Evolutionary conservation across 2,329 filamentous ascomycete genomes (phyloP), one percentile per base, ranked within the genome.

Genomic region (Zymoseptoria tritici): DNA sequence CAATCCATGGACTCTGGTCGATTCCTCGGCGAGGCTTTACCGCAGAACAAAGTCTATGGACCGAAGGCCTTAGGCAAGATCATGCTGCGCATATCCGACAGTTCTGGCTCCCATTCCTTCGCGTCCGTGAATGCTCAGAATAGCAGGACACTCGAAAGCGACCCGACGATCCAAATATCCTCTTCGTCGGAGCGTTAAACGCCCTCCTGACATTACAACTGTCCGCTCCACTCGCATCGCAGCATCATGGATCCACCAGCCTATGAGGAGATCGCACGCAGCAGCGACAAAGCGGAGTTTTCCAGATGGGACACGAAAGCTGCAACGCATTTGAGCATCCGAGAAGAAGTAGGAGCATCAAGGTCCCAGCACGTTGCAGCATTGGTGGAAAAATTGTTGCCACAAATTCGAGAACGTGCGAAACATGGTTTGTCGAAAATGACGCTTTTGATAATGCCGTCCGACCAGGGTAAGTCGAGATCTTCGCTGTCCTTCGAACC

Each of bases 311-410:
- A 66, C 19, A 42, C 58, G 9, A 68, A 68, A 20, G 57, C 16
- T 21, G 49, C 56, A n/a, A 63, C 65, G 13, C 61, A 60, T 19
- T 65, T 68, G 58, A 72, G 60, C 57, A 67, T 72, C 26, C 59
- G 66, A 16, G 66, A 70, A 31, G 68, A 72, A 62, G 64, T 71
- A 49, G 65, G 62, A 22, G 57, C 64, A 31, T 72, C 69, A 16
- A 65, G 70, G 54, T 64, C 63, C 13, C 68, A 70, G 56, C 69
- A 72, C 60, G 70, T 73, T n/a, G 67, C 68, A 29, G 64, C 66
- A 24, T 52, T 72, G 16, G 67, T 71, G 9, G 59, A 63, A 16
- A 70, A 63, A 49, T 50, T 70, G 21, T 49, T 66, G 42, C 67
- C 61, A n/a, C 64, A 64, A 9, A 62, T 69, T 52, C 58, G 62